These are phyloP conservation scores for Thraustochytrium sp. DNA, from an alignment of 352 stramenopile species.

Conservation along the genomic window DNA sequence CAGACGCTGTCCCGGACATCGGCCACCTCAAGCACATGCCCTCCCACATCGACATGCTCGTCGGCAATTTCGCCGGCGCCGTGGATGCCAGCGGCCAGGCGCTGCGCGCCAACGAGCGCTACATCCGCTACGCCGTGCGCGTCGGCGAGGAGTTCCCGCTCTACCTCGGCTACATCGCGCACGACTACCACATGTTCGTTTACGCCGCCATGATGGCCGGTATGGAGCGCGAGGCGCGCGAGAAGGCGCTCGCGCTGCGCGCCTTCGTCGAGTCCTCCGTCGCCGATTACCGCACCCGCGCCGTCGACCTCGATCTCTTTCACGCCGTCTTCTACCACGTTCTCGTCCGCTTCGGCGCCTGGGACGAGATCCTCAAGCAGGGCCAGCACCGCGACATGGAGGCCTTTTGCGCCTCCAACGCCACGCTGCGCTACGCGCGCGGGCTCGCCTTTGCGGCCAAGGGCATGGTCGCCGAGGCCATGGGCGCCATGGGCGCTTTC, in stretches of 20 bases:
- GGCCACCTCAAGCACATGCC: conserved; percentile 66
- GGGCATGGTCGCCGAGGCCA: conserved; percentile 27
- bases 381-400: conserved; percentile 26
- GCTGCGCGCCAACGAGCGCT: conserved; percentile 57
- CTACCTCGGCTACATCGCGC: conserved; percentile 66
- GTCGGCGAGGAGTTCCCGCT: conserved; percentile 57
- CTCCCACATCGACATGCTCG: conserved; percentile 64
- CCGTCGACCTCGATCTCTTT: conserved; percentile 47
- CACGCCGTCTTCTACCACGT: conserved; percentile 47
- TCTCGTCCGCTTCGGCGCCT: conserved; percentile 44
- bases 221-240: conserved; percentile 58
- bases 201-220: conserved; percentile 63
- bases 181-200: conserved; percentile 64
- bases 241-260: conserved; percentile 54
- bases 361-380: conserved; percentile 46
- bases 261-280: conserved; percentile 11
- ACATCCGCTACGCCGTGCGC: conserved; percentile 54
- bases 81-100: conserved; percentile 57
- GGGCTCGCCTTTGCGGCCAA: conserved; percentile 42
- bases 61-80: conserved; percentile 61
- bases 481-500: neutral
- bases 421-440: conserved; percentile 42
- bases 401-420: conserved; percentile 41
- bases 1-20: conserved; percentile 55
- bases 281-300: conserved; percentile 22